phyloP scores from a whole-genome alignment of 2,329 filamentous ascomycete species.

The Colletotrichum truncatum region DNA sequence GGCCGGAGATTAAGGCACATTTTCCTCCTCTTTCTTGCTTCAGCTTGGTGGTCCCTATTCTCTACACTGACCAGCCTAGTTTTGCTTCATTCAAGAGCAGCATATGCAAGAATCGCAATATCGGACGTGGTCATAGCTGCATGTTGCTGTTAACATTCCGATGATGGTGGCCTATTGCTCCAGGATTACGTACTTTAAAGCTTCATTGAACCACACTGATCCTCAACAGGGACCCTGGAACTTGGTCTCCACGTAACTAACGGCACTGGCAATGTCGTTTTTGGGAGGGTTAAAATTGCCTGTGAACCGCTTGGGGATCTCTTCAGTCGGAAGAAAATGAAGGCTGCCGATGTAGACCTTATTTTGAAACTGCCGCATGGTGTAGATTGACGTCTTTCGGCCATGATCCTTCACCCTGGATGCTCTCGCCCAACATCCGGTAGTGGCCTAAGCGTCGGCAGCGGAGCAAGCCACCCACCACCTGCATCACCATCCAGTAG shows the following conservation, averaged over 20 bases:
- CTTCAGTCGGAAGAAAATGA: too few species aligned
- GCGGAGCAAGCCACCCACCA: not conserved
- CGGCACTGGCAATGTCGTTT: too few species aligned
- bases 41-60: too few species aligned
- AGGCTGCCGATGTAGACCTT: not conserved
- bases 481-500: not conserved
- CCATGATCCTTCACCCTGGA: not conserved
- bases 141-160: not conserved
- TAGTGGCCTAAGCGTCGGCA: not conserved
- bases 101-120: not conserved
- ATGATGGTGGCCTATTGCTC: not conserved
- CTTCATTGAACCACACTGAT: not conserved
- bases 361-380: not conserved
- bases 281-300: too few species aligned
- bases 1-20: not conserved
- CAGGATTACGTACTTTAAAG: not conserved
- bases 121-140: not conserved
- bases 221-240: not conserved
- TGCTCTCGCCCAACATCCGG: conserved; percentile 2
- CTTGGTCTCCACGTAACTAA: too few species aligned
- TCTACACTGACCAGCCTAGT: too few species aligned
- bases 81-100: not conserved
- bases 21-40: not conserved
- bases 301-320: too few species aligned
- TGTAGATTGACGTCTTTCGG: too few species aligned